These are phyloP conservation scores for Castanea sativa DNA, from an alignment of 306 rosid species.

Conservation along the genomic window DNA sequence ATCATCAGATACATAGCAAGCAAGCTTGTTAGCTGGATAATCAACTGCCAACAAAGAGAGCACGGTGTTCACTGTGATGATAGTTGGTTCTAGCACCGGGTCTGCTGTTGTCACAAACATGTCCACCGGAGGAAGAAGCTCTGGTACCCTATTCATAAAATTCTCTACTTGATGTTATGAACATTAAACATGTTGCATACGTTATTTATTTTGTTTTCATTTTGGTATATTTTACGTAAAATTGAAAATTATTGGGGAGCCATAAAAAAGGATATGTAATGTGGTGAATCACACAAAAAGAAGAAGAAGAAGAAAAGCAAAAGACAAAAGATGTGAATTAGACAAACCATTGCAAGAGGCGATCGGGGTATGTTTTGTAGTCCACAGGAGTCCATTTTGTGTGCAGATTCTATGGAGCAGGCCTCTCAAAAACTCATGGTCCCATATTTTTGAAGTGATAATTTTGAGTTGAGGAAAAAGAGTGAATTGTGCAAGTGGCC, in stretches of 20 bases:
- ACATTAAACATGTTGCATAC: no score
- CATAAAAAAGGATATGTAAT: no score
- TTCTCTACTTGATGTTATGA: no score
- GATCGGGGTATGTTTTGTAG: slow-evolving; percentile 35
- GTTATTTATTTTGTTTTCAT: no score
- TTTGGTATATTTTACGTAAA: no score
- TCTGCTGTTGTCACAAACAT: slow-evolving; percentile 76
- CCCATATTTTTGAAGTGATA: no score
- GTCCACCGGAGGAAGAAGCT: slow-evolving; percentile 60
- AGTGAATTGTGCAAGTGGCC: no score
- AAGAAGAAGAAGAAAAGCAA: neutral
- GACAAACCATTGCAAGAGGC: slow-evolving; percentile 41
- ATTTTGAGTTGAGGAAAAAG: no score
- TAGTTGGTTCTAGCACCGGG: slow-evolving; percentile 61
- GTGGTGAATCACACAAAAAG: no score
- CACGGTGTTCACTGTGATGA: slow-evolving; percentile 60
- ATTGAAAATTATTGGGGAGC: no score
- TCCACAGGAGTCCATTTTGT: slow-evolving; percentile 46
- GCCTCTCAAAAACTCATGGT: no score
- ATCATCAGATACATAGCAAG: slow-evolving; percentile 83
- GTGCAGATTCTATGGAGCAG: no score
- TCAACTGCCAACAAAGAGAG: slow-evolving; percentile 67
- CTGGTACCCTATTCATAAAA: slow-evolving; percentile 23
- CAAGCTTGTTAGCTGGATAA: slow-evolving; percentile 69
- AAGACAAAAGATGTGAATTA: neutral